Conservation (phyloP, 1,284 basidiomycete species). For the Cutaneotrichosporon arboriforme region DNA sequence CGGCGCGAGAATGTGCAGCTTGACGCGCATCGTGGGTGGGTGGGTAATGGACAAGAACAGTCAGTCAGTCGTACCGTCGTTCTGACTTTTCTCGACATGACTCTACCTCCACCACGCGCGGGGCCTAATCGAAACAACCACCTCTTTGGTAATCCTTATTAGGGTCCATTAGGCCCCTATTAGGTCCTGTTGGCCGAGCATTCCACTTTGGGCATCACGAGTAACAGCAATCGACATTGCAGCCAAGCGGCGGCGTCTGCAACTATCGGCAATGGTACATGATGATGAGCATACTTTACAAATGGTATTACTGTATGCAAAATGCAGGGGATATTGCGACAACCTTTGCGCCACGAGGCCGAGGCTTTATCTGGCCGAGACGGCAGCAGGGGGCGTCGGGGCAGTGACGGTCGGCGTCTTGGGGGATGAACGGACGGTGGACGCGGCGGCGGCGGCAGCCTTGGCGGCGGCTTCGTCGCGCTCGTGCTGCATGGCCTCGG, state of each 20-base stretch:
- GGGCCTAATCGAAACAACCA: not conserved
- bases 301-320: conserved; percentile 6
- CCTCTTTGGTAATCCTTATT: too few species aligned
- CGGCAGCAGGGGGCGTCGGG: not conserved
- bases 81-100: too few species aligned
- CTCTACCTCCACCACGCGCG: not conserved
- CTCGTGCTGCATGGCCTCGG: conserved; percentile 29
- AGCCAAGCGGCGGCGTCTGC: too few species aligned
- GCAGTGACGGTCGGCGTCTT: not conserved
- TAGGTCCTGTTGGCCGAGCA: too few species aligned
- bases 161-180: too few species aligned
- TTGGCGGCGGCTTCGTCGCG: conserved; percentile 3
- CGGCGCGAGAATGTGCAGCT: conserved; percentile 29
- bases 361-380: not conserved
- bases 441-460: not conserved
- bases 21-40: conserved; percentile 28
- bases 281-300: not conserved
- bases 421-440: not conserved
- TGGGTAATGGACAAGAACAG: too few species aligned
- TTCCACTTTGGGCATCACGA: too few species aligned
- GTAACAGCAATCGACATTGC: too few species aligned
- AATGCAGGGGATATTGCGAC: conserved; percentile 3
- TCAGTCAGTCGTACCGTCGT: too few species aligned
- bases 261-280: not conserved
- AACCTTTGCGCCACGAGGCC: too few species aligned